Evolutionary conservation across 768 basidiomycete species (phyloP).

Genomic region (Strobilomyces echinocephalus): DNA sequence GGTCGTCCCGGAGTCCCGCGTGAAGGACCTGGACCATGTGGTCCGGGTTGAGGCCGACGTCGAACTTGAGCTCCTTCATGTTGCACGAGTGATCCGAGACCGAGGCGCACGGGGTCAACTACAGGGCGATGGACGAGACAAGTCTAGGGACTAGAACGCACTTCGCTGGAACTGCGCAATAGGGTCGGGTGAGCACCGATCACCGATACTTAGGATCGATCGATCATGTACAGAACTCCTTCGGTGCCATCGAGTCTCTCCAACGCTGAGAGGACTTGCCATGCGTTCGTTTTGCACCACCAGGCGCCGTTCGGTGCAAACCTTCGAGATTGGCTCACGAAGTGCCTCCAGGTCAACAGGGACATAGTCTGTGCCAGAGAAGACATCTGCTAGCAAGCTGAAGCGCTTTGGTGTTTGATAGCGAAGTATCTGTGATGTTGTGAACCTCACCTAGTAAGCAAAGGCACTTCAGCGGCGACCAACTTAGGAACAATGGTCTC

Average conservation of each 20-base stretch:
- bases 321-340: conserved; percentile 77
- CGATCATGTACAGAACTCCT: conserved; percentile 93
- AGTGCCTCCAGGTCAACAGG: conserved; percentile 86
- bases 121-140: not conserved
- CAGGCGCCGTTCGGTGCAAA: conserved; percentile 84
- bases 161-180: conserved; percentile 24
- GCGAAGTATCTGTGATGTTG: not conserved
- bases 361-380: conserved; percentile 90
- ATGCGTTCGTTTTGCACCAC: conserved; percentile 92
- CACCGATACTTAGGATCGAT: no score
- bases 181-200: not conserved
- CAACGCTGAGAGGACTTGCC: conserved; percentile 89
- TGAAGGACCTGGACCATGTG: conserved; percentile 67
- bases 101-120: not conserved
- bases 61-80: conserved; percentile 77
- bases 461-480: conserved; percentile 93
- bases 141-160: conserved; percentile 7
- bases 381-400: conserved; percentile 92
- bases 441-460: conserved; percentile 73
- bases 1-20: conserved; percentile 61
- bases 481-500: conserved; percentile 98
- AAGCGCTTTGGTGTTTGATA: not conserved
- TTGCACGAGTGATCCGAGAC: conserved; percentile 77
- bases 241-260: conserved; percentile 89
- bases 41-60: conserved; percentile 60